Percentiles rank a stretch among this genome's conserved stretches.
These are phyloP conservation scores for Ziziphus jujuba DNA, from an alignment of 306 rosid genomes.

Conservation along the genomic window DNA sequence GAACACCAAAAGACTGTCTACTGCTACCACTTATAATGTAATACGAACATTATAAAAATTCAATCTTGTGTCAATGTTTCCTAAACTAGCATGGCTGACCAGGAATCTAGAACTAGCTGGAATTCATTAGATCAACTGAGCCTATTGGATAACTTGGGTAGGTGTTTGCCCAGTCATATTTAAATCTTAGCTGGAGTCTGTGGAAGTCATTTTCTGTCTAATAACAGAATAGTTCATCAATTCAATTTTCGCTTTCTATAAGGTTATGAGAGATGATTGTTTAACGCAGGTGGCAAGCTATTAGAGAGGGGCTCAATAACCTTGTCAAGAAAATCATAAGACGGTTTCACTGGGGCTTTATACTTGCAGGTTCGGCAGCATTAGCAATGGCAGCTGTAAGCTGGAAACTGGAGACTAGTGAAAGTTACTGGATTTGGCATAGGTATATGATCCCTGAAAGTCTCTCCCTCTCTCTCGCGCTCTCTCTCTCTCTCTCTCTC, in stretches of 20 bases:
- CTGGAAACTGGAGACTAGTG: constrained; percentile 77
- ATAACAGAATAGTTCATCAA: no score
- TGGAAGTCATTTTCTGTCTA: background rate
- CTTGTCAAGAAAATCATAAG: constrained; percentile 51
- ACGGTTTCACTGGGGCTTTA: constrained; percentile 75
- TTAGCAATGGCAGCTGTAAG: constrained; percentile 79
- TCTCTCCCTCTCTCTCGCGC: constrained; percentile 19
- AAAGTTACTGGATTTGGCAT: constrained; percentile 95
- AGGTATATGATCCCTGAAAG: constrained; percentile 61
- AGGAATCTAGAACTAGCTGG: background rate
- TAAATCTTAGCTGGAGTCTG: background rate
- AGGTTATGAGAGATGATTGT: constrained; percentile 13
- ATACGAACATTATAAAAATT: background rate
- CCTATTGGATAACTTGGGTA: no score
- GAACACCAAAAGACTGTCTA: no score
- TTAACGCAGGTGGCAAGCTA: constrained; percentile 60
- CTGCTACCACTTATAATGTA: no score
- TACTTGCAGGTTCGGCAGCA: constrained; percentile 61
- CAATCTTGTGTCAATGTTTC: background rate
- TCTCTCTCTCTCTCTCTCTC: constrained; percentile 25
- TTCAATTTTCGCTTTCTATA: constrained; percentile 6
- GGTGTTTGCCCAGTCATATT: background rate
- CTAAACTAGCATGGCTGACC: background rate
- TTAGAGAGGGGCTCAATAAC: constrained; percentile 58
- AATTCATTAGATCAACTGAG: constrained; percentile 1